These are phyloP conservation scores for Cichorium intybus DNA, from an alignment of 140 eudicot species.

Conservation along the genomic window DNA sequence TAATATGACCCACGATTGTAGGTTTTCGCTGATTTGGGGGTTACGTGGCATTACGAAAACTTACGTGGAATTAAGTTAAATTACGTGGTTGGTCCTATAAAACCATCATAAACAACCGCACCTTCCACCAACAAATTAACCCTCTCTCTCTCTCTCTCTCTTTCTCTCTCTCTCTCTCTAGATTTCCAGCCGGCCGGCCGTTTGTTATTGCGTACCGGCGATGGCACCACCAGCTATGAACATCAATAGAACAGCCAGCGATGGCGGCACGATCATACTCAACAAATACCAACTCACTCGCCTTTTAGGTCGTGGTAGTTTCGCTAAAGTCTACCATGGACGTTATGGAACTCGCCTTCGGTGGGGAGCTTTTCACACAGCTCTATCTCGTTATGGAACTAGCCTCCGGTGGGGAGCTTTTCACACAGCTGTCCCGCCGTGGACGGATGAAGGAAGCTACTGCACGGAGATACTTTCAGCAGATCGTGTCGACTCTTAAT, in stretches of 20 bases:
- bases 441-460: conserved; percentile 51
- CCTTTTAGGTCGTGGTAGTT: conserved; percentile 59
- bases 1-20: too few relatives aligned
- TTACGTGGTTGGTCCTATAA: too few relatives aligned
- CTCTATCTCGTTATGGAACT: conserved; percentile 77
- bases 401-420: conserved; percentile 64
- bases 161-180: not conserved
- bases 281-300: conserved; percentile 51
- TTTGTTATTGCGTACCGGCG: not conserved
- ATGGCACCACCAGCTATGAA: conserved; percentile 21
- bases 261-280: conserved; percentile 46
- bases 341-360: too few relatives aligned
- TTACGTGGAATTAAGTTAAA: too few relatives aligned
- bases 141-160: not conserved
- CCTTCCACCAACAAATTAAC: not conserved
- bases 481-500: conserved; percentile 43
- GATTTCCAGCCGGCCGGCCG: not conserved
- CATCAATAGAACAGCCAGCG: conserved; percentile 38
- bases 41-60: too few relatives aligned
- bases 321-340: conserved; percentile 67
- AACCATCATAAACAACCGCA: not conserved
- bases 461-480: conserved; percentile 48
- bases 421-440: conserved; percentile 38
- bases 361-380: too few relatives aligned
- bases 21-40: too few relatives aligned